A percentile compares a stretch with the other conserved stretches of the same genome.
These are phyloP conservation scores for Theobroma cacao DNA, from an alignment of 345 rosid species.

Conservation along the genomic window DNA sequence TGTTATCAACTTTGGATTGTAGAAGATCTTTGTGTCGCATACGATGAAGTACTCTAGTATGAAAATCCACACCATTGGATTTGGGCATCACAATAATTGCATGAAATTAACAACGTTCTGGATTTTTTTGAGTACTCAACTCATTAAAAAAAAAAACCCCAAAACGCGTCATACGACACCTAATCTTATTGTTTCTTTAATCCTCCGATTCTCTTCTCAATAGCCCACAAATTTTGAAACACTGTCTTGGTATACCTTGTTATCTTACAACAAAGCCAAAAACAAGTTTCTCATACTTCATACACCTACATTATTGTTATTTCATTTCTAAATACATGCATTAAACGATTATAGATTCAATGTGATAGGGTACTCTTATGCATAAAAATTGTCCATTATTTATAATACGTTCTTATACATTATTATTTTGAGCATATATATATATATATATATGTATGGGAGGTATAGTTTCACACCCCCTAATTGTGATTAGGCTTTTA, in stretches of 20 bases:
- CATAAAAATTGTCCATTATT: background rate
- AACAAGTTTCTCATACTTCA: background rate
- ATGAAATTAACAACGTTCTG: background rate
- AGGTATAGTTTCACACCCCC: too few species aligned
- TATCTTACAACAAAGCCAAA: background rate
- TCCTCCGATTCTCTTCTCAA: background rate
- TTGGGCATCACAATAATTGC: background rate
- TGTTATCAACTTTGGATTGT: background rate
- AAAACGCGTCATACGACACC: background rate
- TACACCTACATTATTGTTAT: background rate
- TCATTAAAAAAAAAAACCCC: background rate
- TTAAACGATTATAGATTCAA: background rate
- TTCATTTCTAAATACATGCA: background rate
- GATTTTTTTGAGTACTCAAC: background rate
- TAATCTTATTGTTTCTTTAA: background rate
- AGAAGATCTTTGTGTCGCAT: background rate
- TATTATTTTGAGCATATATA: too few species aligned
- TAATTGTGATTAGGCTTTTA: too few species aligned
- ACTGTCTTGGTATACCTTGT: background rate
- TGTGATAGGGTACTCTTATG: too few species aligned
- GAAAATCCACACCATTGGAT: background rate
- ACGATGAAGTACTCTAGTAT: background rate
- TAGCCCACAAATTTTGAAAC: background rate
- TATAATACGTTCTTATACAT: too few species aligned
- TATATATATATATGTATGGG: too few species aligned